phyloP scores from a whole-genome alignment of 768 basidiomycete species.

The Favolaschia claudopus region DNA sequence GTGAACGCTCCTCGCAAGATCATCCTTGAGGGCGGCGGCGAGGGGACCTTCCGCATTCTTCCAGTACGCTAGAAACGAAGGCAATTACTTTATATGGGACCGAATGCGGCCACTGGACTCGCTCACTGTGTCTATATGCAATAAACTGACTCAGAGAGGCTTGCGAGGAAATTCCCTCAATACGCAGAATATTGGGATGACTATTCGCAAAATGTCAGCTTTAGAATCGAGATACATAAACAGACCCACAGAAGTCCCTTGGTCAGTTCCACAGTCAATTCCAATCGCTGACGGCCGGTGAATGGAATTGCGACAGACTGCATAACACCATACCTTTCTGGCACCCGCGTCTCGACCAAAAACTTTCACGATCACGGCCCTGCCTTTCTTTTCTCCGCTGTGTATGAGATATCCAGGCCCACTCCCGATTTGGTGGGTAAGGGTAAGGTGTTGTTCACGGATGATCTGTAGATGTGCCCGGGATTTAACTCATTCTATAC shows the following conservation, averaged over 20 bases:
- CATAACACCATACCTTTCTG: not conserved
- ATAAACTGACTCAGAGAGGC: not conserved
- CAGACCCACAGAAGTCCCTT: not conserved
- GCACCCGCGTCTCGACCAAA: not conserved
- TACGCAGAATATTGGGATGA: not conserved
- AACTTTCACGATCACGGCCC: conserved; percentile 1
- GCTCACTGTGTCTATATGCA: not conserved
- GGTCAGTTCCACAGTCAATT: not conserved
- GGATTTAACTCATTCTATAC: too few species aligned
- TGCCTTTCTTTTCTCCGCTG: not conserved
- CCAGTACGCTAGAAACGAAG: not conserved
- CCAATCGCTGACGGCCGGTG: not conserved
- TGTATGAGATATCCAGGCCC: not conserved
- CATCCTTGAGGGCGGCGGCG: not conserved
- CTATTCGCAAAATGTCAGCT: not conserved
- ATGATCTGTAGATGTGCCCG: too few species aligned
- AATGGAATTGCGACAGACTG: not conserved
- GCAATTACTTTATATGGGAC: too few species aligned
- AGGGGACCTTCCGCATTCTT: conserved; percentile 1
- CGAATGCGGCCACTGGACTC: not conserved
- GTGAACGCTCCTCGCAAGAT: not conserved
- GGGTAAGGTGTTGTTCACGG: not conserved
- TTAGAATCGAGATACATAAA: too few species aligned
- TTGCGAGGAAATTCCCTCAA: not conserved
- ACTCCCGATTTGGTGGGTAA: not conserved